Base-by-base conservation (phyloP, 2,329 filamentous ascomycete species). In the Colletotrichum noveboracense region DNA sequence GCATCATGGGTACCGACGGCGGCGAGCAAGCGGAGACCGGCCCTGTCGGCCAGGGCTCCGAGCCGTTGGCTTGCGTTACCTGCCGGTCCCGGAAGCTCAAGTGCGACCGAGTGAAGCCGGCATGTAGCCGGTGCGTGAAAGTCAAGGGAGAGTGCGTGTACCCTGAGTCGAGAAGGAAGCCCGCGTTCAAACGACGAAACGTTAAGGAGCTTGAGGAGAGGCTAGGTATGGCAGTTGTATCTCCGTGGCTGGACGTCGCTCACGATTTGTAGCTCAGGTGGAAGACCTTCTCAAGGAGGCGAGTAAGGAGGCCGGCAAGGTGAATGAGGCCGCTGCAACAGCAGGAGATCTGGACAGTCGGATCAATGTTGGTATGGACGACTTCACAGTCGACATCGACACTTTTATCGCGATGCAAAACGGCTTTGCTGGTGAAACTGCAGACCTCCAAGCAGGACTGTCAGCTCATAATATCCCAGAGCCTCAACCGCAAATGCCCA, bases 121-220 rank as follows among this genome's bases (percentile, higher is more conserved):
- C 92, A 30, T 98, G 96, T 81, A 91, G 92, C 56, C 96, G 96
- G 24, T 98, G 96, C 84, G 88, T 91, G 70, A 91, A 94, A 78
- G 86, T 96, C 62, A 90, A 92, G 68, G 92, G 93, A 82, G 93
- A 95, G 69, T 98, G 96, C 85, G 90, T 94, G 71, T 98, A 98
- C 84, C 96, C 97, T 76, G 95, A 97, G 85, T 94, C 96, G 71
- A 90, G 96, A 81, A 93, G 95, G 85, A 98, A 98, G 87, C 95
- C 95, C 71, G 94, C 95, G 6, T 94, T 95, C 24, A 98, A 97
- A 87, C 90, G 96, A 80, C 93, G 94, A 78, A 98, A 98, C 84
- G 96, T 98, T 77, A 97, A 94, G 86, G 94, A 97, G 82, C 87
- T 98, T 73, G 96, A 98, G 84, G 95, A 95, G 78, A 91, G 96